Evolutionary conservation across 2,329 filamentous ascomycete species (phyloP), one percentile per base, ranked within the genome.

Genomic region (Aspergillus oerlinghausenensis): DNA sequence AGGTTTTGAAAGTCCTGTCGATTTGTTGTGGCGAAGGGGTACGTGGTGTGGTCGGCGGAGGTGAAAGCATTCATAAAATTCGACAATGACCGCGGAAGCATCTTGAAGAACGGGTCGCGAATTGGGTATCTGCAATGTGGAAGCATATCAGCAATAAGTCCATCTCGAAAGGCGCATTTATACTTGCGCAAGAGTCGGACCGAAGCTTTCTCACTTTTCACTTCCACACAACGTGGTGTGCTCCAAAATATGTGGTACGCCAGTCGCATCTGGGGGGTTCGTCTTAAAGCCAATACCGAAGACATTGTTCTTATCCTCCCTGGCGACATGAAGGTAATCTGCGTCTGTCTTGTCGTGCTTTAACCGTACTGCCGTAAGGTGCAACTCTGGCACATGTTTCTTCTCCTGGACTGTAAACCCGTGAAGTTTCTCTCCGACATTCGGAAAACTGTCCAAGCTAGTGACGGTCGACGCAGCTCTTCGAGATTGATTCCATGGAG

Each of bases 11-110:
- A 99, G 68, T 99, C 94, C 72, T 96, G 91, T 21, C 85, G 81
- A 68, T 99, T 99, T 25, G 94, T 99, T 2, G 94, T 99, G 55
- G 94, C 92, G 74, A 99, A 99, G 1, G 94, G 94, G 70, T 99
- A 99, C 64, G 91, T 96, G 10, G 94, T 99, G 73, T 99, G 92
- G 69, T 97, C 93, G 23, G 92, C 89, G 26, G 92, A 92, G 45
- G 94, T 99, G 72, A 97, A 96, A 59, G 94, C 94, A 74, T 99
- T 99, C 94, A 99, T 99, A 71, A 97, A 99, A 76, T 97, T 99
- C 62, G 94, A 97, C n/a, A 99, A 82, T 4, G 94, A 97, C 65
- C 94, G 87, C 23, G 94, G 94, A 26, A 99, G 84, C 94, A 99
- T 99, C 83, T 97, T 99, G 82, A 99, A 99, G 81, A 99, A 99